Conservation (phyloP, 768 basidiomycete species). For the Stropharia rugosoannulata region DNA sequence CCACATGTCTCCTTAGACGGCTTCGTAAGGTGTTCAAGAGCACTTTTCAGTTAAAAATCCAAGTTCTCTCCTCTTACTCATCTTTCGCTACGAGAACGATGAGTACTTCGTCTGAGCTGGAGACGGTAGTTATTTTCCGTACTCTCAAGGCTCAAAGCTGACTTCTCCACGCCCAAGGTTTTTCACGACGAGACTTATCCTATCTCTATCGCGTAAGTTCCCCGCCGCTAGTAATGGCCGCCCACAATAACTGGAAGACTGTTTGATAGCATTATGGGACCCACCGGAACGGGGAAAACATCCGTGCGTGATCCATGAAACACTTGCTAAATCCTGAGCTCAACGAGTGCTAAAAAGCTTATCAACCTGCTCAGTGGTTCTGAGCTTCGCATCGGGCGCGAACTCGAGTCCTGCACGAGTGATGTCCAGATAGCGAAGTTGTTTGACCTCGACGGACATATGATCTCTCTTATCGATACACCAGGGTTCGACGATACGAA, state of each 20-base stretch:
- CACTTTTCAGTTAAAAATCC: neutral
- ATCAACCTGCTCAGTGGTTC: slow-evolving; percentile 55
- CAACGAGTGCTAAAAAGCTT: slow-evolving; percentile 34
- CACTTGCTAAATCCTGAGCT: neutral
- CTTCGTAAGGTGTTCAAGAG: neutral
- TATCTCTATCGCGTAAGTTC: slow-evolving; percentile 14
- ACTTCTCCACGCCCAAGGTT: slow-evolving; percentile 2
- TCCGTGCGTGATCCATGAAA: slow-evolving; percentile 21
- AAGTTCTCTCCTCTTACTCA: neutral
- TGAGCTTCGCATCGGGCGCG: slow-evolving; percentile 40
- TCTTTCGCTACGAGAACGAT: neutral
- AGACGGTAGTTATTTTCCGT: neutral
- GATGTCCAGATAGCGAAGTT: slow-evolving; percentile 40
- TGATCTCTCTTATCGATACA: slow-evolving; percentile 52
- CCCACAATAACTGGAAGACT: neutral
- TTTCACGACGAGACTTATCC: slow-evolving; percentile 11
- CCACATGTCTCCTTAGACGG: neutral
- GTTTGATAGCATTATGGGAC: slow-evolving; percentile 33
- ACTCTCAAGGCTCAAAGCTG: neutral
- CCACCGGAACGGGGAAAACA: slow-evolving; percentile 39
- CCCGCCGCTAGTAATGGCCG: neutral
- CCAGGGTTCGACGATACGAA: slow-evolving; percentile 61
- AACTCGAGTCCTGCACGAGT: slow-evolving; percentile 51
- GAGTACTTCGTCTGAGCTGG: slow-evolving; percentile 1
- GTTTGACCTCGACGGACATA: slow-evolving; percentile 40